These are phyloP conservation scores for Parsonsia alboflavescens DNA, from an alignment of 257 asterid genomes.

Conservation along the genomic window DNA sequence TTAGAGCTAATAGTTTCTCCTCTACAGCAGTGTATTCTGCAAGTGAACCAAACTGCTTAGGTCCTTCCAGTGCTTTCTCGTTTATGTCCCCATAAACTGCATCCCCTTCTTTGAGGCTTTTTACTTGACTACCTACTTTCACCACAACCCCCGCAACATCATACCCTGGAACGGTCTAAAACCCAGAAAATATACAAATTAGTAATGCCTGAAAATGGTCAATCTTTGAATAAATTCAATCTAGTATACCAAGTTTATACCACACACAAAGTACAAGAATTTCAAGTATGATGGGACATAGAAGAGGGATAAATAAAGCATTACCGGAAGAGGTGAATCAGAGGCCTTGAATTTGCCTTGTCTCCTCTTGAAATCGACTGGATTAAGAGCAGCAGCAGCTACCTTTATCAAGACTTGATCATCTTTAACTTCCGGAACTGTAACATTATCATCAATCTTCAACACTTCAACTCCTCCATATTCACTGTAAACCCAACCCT, in stretches of 20 bases:
- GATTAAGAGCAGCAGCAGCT: slow-evolving; percentile 84
- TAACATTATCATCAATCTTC: slow-evolving; percentile 52
- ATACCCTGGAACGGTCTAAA: slow-evolving; percentile 83
- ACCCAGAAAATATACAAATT: background rate
- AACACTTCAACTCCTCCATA: slow-evolving; percentile 72
- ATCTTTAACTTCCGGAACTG: slow-evolving; percentile 58
- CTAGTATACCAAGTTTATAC: background rate
- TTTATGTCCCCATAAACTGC: slow-evolving; percentile 77
- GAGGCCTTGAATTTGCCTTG: slow-evolving; percentile 77
- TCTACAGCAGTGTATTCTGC: slow-evolving; percentile 88
- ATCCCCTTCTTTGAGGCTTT: slow-evolving; percentile 75
- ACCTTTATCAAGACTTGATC: slow-evolving; percentile 84
- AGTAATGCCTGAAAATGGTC: background rate
- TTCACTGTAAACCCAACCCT: slow-evolving; percentile 77
- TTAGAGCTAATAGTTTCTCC: slow-evolving; percentile 75
- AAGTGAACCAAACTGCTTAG: slow-evolving; percentile 69
- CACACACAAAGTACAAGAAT: background rate
- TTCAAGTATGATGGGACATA: background rate
- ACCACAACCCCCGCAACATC: slow-evolving; percentile 92
- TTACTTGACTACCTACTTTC: slow-evolving; percentile 79
- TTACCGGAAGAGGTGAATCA: slow-evolving; percentile 92
- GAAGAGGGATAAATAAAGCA: background rate
- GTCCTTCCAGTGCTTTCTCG: slow-evolving; percentile 79
- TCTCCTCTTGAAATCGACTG: slow-evolving; percentile 80
- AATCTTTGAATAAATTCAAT: too few relatives aligned